These are phyloP conservation scores for Syzygium oleosum DNA, from an alignment of 345 rosid species.

Conservation along the genomic window DNA sequence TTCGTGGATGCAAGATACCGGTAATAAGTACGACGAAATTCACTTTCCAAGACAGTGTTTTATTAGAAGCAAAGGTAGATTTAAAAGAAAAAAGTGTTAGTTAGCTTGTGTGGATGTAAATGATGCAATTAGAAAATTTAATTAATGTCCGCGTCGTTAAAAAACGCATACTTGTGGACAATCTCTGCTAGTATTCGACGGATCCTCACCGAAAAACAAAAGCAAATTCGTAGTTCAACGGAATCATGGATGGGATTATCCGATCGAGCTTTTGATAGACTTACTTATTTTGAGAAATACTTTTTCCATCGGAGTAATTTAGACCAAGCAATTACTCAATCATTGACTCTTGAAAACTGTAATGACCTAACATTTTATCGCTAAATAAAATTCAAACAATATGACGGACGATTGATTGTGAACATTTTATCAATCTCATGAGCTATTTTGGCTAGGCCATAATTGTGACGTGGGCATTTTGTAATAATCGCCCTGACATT, in stretches of 20 bases:
- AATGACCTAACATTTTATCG: too few species aligned
- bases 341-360: not conserved
- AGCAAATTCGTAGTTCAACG: not conserved
- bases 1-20: not conserved
- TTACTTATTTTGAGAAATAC: not conserved
- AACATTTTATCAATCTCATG: not conserved
- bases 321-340: not conserved
- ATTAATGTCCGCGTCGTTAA: not conserved
- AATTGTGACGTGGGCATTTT: not conserved
- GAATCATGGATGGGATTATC: not conserved
- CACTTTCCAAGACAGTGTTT: not conserved
- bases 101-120: not conserved
- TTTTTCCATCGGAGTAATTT: not conserved
- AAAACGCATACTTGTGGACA: not conserved
- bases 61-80: not conserved
- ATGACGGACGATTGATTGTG: not conserved
- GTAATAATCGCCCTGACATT: not conserved
- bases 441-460: not conserved
- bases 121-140: not conserved
- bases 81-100: not conserved
- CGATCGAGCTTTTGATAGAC: accelerated
- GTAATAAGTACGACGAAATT: not conserved
- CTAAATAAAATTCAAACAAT: not conserved
- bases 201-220: not conserved
- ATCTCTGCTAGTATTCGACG: not conserved